Base-by-base conservation (phyloP, 75 land plant genomes). In the Chamaecyparis obtusa region DNA sequence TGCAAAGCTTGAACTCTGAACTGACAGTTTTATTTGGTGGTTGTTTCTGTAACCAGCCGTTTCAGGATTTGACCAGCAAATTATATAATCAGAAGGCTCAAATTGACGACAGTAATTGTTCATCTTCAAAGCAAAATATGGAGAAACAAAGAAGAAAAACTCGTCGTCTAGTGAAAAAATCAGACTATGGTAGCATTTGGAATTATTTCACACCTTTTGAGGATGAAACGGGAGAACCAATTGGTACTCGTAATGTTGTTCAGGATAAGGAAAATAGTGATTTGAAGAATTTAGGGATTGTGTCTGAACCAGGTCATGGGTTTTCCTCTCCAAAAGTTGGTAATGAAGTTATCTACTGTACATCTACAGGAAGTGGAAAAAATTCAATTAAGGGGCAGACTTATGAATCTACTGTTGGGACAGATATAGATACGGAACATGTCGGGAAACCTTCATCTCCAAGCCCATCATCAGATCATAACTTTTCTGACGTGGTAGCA, bases 101-200 rank as follows among this genome's bases (percentile, higher is more conserved):
- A 81, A 46, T 3, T 81, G 51, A 81, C n/a, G 83, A 44, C 44
- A 11, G n/a, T 2, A 5, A n/a, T 27, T 43, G 46, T 11, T 81
- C 51, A n/a, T 7, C 83, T 46, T 81, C 83, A 46, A 81, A 81
- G 51, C 82, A 86, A 86, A 67, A 75, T 86, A 67, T 86, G 84
- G 48, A 43, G 39, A 43, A 32, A 86, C 43, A 27, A 71, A 13
- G 77, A 86, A 74, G 37, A 41, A 71, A 71, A 74, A 75, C 19
- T 24, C 77, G 87, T 1, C 72, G 79, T 33, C 48, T 86, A 27
- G 76, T 86, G 84, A 86, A 86, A 67, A 86, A 39, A 86, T 86
- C 87, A 54, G 55, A 80, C 30, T 32, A 16, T 37, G 41, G 85
- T 46, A 80, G 41, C 35, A 44, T 67, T 37, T 86, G 32, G 57